These are phyloP conservation scores for Cyathus striatus DNA, from an alignment of 768 basidiomycete genomes.

Conservation along the genomic window DNA sequence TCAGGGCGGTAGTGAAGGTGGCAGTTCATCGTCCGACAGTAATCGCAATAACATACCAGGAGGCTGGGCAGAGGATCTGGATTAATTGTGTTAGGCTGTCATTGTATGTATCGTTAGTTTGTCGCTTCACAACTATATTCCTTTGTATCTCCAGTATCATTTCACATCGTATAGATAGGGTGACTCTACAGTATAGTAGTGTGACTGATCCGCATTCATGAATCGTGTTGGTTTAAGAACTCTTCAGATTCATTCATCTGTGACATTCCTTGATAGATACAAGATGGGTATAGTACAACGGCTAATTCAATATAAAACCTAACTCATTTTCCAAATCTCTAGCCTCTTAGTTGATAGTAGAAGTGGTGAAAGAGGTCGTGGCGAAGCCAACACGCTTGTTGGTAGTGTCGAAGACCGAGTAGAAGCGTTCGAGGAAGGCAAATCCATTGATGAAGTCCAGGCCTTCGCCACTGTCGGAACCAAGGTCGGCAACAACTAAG, in stretches of 20 bases:
- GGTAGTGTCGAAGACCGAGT: conserved; percentile 58
- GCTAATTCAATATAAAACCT: too few relatives aligned
- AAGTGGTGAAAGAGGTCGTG: conserved; percentile 42
- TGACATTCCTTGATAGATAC: too few relatives aligned
- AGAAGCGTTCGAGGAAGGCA: conserved; percentile 48
- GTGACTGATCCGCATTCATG: too few relatives aligned
- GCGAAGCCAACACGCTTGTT: conserved; percentile 55
- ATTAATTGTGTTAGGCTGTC: conserved; percentile 15
- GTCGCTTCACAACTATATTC: too few relatives aligned
- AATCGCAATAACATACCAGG: conserved; percentile 31
- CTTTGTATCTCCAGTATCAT: too few relatives aligned
- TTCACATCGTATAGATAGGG: too few relatives aligned
- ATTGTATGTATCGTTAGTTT: conserved; percentile 1
- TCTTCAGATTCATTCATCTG: not conserved
- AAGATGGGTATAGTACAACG: too few relatives aligned
- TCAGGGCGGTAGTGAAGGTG: conserved; percentile 2
- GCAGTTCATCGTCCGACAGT: not conserved
- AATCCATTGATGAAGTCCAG: conserved; percentile 57
- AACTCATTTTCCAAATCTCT: too few relatives aligned
- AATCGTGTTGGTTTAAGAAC: not conserved
- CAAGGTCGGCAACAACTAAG: conserved; percentile 51
- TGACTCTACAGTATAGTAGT: too few relatives aligned
- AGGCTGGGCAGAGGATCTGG: conserved; percentile 38
- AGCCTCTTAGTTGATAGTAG: conserved; percentile 31
- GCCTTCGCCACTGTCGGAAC: conserved; percentile 44